Evolutionary conservation across 352 stramenopile species (phyloP), one percentile per base, ranked within the genome.

Genomic region (Phytophthora multivora): DNA sequence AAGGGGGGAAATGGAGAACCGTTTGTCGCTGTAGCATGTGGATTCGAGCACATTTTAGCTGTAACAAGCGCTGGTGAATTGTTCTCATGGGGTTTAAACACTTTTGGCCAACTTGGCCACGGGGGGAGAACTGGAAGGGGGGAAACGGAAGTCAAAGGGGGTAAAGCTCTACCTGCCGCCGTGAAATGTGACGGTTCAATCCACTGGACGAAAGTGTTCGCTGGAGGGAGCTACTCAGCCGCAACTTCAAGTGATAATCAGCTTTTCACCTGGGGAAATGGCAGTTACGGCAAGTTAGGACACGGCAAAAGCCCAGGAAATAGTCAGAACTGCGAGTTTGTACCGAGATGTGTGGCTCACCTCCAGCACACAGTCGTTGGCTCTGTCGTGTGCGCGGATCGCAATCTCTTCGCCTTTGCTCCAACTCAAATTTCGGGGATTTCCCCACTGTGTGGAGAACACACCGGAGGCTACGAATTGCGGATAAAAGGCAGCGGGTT

Each of bases 11-110:
- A 76, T 4, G 70, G 63, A 8, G 46, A 79, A 4, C 36, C 63
- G 11, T 90, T 96, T 19, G 67, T 82, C 6, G 66, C 56, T 13
- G 80, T 97, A 13, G 72, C 84, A 2, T 82, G 76, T 11, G 89
- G 90, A 19, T 87, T 62, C 31, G 70, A 80, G 0, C 90, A 97
- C 53, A 69, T 79, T 8, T 59, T 97, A 2, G 84, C 80, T 11
- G 50, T 91, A 19, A 88, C 80, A n/a, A 65, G 21, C 4, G 53
- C 56, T 5, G 86, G 89, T 0, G 51, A 77, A 10, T 39, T 94
- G 0, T 91, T 77, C 47, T 71, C 83, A 4, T 96, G 88, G 87
- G 90, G 90, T 0, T 75, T 94, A 7, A 96, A 97, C 52, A 73
- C 66, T 0, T 88, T 83, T 53, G 90, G 90, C 0, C 84, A 95